phyloP scores from a whole-genome alignment of 345 rosid species.

The Erodium maritimum region DNA sequence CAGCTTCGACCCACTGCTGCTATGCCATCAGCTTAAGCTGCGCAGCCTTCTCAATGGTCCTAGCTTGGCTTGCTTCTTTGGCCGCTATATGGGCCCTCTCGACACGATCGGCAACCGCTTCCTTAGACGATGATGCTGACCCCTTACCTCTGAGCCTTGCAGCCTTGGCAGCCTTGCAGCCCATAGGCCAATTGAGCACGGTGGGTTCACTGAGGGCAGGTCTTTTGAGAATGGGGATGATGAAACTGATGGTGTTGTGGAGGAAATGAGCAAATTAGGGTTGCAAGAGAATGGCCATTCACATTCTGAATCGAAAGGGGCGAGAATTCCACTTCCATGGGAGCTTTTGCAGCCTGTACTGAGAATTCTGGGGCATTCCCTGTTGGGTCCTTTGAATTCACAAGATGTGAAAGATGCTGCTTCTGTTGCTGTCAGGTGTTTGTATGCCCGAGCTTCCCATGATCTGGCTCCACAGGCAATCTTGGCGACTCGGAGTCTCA shows the following conservation, averaged over 20 bases:
- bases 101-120: no score
- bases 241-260: conserved; percentile 24
- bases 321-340: conserved; percentile 89
- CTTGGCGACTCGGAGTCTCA: conserved; percentile 66
- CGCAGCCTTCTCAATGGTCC: no score
- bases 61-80: no score
- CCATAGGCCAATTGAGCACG: no score
- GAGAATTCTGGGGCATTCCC: conserved; percentile 74
- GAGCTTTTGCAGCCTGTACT: conserved; percentile 72
- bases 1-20: no score
- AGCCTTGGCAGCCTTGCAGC: no score
- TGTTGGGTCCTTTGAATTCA: conserved; percentile 65
- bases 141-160: no score
- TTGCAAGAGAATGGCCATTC: conserved; percentile 19
- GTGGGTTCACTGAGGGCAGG: conserved; percentile 8
- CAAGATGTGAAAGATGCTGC: conserved; percentile 74
- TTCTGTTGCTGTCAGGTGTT: conserved; percentile 55
- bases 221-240: conserved; percentile 1
- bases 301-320: conserved; percentile 27
- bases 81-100: no score
- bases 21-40: no score
- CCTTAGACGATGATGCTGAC: no score
- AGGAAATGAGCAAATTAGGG: conserved; percentile 26
- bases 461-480: conserved; percentile 87
- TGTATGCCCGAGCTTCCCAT: conserved; percentile 91